Base-by-base conservation (phyloP, 1,284 basidiomycete genomes). In the Cryptococcus sp. region DNA sequence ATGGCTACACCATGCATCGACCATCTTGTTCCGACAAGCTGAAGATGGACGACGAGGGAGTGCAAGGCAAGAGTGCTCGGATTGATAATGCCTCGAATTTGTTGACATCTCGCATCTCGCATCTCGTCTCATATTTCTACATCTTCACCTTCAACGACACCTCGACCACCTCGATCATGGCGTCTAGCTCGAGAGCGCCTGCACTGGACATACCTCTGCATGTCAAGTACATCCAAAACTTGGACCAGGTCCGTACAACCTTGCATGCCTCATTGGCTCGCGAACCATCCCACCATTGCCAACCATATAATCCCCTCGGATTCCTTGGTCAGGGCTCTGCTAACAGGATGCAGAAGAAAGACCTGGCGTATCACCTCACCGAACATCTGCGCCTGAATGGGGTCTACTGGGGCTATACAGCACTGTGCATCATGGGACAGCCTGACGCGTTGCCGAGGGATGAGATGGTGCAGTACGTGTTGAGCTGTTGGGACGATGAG, bases 331-430 rank as follows among this genome's bases (percentile, higher is more conserved):
- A 21, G 39, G 24, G 21, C 18, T n/a, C 16, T 25, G 21, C 52
- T 54, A 31, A 51, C 49, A 12, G 18, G 3, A 14, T 22, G 4
- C 66, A 91, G 88, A 85, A 80, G 70, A 84, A 85, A 55, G 88
- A 91, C 59, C 78, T 94, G n/a, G 78, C 82, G 1, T 98, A 97
- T 75, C 89, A 97, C 71, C 78, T 94, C 38, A 95, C 93, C 0
- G 80, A 91, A 7, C 94, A 98, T 73, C 79, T 98, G 7, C 87
- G 94, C 9, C 78, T 97, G 74, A 98, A 97, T 69, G 94, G 92
- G 9, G 79, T 97, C 16, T 98, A 97, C 73, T 99, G 94, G 94
- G 94, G 90, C 10, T 76, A 94, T 23, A 89, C 86, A 0, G 90
- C 94, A 0, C 75, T 95, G 3, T 85, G 80, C 43, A 78, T 92